Percentiles rank a stretch among this genome's conserved stretches.
phyloP scores from a whole-genome alignment of 331 rosid species.

The Quercus lobata region DNA sequence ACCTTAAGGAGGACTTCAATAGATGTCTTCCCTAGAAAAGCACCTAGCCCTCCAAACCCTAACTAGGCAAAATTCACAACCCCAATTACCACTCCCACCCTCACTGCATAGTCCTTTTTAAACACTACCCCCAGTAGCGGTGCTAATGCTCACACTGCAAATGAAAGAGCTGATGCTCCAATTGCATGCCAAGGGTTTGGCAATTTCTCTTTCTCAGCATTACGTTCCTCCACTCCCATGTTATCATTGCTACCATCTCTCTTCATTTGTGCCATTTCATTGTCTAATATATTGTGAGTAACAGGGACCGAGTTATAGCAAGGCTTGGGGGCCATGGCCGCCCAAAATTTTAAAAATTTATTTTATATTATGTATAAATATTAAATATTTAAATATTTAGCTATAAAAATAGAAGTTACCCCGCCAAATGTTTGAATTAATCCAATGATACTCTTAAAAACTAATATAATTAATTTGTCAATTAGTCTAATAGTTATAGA shows the following conservation, averaged over 20 bases:
- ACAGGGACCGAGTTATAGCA: too few species aligned
- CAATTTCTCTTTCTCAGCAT: slow-evolving; percentile 15
- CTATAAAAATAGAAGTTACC: too few species aligned
- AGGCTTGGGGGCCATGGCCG: too few species aligned
- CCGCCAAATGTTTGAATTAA: too few species aligned
- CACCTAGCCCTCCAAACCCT: slow-evolving; percentile 44
- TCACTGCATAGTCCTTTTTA: slow-evolving; percentile 34
- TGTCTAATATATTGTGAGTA: slow-evolving; percentile 14
- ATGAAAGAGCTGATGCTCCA: slow-evolving; percentile 40
- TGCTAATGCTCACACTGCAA: slow-evolving; percentile 41
- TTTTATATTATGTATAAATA: too few species aligned
- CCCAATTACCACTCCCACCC: slow-evolving; percentile 48
- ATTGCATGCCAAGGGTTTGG: slow-evolving; percentile 48
- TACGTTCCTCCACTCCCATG: not conserved
- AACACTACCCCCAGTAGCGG: slow-evolving; percentile 48
- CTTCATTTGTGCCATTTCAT: slow-evolving; percentile 41
- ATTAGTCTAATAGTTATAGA: too few species aligned
- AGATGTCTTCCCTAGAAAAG: slow-evolving; percentile 42
- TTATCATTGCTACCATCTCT: slow-evolving; percentile 22
- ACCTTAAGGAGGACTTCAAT: slow-evolving; percentile 35
- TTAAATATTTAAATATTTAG: too few species aligned
- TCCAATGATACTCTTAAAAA: too few species aligned
- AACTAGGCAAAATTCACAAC: slow-evolving; percentile 55
- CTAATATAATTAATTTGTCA: too few species aligned
- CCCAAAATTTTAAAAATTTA: too few species aligned